A percentile compares a stretch with the other conserved stretches of the same genome.
Conservation (phyloP, 1,139 yeast genomes). For the Magnusiomyces ingens region DNA sequence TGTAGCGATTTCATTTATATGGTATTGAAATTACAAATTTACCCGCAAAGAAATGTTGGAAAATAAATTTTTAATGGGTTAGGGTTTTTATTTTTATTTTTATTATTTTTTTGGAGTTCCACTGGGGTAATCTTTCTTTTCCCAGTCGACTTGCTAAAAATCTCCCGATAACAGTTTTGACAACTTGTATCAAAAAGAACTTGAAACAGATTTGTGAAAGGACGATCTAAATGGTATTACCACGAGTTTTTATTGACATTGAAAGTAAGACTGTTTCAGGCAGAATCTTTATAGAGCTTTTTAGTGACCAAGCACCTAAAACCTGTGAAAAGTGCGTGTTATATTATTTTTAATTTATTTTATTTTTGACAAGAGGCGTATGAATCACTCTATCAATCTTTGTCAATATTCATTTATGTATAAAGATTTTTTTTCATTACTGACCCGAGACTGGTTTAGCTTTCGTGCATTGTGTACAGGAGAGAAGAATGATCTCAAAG, state of each 20-base stretch:
- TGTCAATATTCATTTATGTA: too few relatives aligned
- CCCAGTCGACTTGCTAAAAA: too few relatives aligned
- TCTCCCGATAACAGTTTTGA: neutral
- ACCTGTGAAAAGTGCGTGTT: conserved; percentile 47
- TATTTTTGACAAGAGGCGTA: too few relatives aligned
- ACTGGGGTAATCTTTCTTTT: too few relatives aligned
- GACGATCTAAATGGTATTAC: conserved; percentile 5
- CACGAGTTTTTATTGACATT: conserved; percentile 52
- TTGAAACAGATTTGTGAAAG: neutral
- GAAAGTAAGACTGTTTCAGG: conserved; percentile 47
- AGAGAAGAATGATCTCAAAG: conserved; percentile 18
- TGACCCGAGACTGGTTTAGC: conserved; percentile 11
- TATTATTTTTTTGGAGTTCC: too few relatives aligned
- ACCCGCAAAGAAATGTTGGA: too few relatives aligned
- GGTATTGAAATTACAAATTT: too few relatives aligned
- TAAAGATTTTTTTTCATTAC: neutral
- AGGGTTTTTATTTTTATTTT: too few relatives aligned
- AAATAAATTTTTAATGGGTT: too few relatives aligned
- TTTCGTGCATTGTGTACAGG: conserved; percentile 30
- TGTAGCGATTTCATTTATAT: too few relatives aligned
- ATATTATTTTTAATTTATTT: conserved; percentile 6
- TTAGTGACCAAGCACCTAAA: conserved; percentile 48
- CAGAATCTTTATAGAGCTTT: conserved; percentile 58
- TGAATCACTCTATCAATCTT: too few relatives aligned
- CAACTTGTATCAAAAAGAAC: neutral